Conservation (phyloP, 2,329 filamentous ascomycete species). For the Ascocoryne sarcoides region DNA sequence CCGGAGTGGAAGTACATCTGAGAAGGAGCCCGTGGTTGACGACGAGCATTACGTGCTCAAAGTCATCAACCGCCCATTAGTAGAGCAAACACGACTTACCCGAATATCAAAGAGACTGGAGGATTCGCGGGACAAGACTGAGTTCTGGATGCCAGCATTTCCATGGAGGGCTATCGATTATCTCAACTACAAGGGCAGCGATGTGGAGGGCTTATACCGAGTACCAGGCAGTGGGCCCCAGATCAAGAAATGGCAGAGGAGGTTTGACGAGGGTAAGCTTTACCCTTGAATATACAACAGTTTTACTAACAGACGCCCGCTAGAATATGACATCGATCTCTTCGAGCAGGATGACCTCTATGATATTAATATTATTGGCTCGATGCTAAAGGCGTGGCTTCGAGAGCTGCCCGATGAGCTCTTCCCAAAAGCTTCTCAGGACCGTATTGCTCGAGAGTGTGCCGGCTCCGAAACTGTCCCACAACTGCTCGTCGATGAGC, state of each 20-base stretch:
- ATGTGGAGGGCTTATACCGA: slow-evolving; percentile 87
- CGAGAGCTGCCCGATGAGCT: slow-evolving; percentile 91
- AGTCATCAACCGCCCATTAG: slow-evolving; percentile 75
- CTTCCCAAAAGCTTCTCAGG: slow-evolving; percentile 77
- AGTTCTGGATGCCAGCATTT: slow-evolving; percentile 97
- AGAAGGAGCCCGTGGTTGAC: slow-evolving; percentile 57
- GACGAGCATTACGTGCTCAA: slow-evolving; percentile 78
- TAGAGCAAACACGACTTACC: slow-evolving; percentile 84
- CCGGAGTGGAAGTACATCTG: slow-evolving; percentile 60
- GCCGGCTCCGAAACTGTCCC: slow-evolving; percentile 71
- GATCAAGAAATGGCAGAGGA: slow-evolving; percentile 87
- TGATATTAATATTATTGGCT: slow-evolving; percentile 93
- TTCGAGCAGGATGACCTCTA: slow-evolving; percentile 83
- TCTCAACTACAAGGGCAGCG: slow-evolving; percentile 86
- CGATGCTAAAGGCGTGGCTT: slow-evolving; percentile 93
- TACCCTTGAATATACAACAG: not conserved
- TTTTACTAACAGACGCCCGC: slow-evolving; percentile 12
- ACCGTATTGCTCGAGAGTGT: slow-evolving; percentile 71
- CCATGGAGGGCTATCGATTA: slow-evolving; percentile 96
- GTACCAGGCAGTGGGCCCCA: slow-evolving; percentile 85
- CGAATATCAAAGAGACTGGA: slow-evolving; percentile 85
- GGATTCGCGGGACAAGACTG: slow-evolving; percentile 86
- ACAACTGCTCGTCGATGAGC: slow-evolving; percentile 78
- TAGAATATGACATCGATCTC: slow-evolving; percentile 81
- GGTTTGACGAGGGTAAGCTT: slow-evolving; percentile 69